Evolutionary conservation across 2,329 filamentous ascomycete genomes (phyloP).

Genomic region (Fusarium sp.): DNA sequence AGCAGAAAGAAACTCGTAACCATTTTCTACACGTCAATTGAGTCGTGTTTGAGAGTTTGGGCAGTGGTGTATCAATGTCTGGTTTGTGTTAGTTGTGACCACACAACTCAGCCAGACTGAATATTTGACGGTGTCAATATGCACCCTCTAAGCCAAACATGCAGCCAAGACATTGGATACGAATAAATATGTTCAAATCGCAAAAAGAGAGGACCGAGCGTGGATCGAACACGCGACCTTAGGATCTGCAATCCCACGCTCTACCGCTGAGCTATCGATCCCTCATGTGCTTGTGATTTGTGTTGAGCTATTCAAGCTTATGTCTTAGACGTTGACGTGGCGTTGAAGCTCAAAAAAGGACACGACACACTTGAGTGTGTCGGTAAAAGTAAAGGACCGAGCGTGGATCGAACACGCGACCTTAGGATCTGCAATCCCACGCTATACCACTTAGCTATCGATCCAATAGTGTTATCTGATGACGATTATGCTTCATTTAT

Average conservation of each 20-base stretch:
- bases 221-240: constrained; percentile 45
- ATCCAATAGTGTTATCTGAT: constrained; percentile 16
- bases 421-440: constrained; percentile 46
- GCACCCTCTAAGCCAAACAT: neutral
- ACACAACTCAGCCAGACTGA: neutral
- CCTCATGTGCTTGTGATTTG: neutral
- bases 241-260: constrained; percentile 45
- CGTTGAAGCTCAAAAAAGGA: constrained; percentile 31
- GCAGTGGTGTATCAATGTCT: neutral
- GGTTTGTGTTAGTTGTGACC: neutral
- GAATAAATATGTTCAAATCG: neutral
- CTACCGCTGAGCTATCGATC: constrained; percentile 46
- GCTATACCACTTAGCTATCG: constrained; percentile 46
- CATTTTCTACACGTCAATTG: too few species aligned
- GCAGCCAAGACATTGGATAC: neutral
- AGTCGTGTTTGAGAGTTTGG: too few species aligned
- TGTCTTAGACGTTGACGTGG: constrained; percentile 3
- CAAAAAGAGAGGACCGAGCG: constrained; percentile 41
- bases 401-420: constrained; percentile 44
- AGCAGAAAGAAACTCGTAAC: too few species aligned
- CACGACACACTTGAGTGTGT: neutral
- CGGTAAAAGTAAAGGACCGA: constrained; percentile 39
- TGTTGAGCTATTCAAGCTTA: neutral
- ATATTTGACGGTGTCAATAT: neutral
- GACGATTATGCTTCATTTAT: accelerated